Base-by-base conservation (phyloP, 495 filamentous ascomycete species). In the Tuber calosporum region DNA sequence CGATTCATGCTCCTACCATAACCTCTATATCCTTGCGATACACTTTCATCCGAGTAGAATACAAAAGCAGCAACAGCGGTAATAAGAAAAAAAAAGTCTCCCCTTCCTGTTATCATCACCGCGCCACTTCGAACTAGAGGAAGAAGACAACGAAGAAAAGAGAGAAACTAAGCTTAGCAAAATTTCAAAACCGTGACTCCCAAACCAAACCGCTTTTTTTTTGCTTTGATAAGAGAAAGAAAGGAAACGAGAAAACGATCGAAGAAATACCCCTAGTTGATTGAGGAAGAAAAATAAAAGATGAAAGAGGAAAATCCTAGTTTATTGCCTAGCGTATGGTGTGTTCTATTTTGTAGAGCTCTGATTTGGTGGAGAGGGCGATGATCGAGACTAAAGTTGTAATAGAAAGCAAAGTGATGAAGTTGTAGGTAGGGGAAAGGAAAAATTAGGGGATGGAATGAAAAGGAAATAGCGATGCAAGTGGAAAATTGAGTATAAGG, bases 141-240 rank as follows among this genome's bases (percentile, higher is more conserved):
- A 62, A 62, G 15, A 62, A 62, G 15, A n/a, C n/a, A 62, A 34
- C 1, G 26, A 26, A 13, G 13, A 34, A 30, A 34, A 34, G 4
- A 62, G 5, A 34, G 53, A 62, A 58, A 62, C 30, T 26, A 62
- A 62, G 13, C 26, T 34, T 34, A 62, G 53, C 11, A 62, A 62
- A 62, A 62, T 62, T 62, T 26, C 53, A 62, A 62, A 62, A 62
- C 53, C 53, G 53, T 62, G 53, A 62, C 53, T 62, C 53, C 53
- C 53, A 62, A 34, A 26, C 53, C 53, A 62, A 62, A 62, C 53
- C 53, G 34, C 53, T 26, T 62, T 62, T 62, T 62, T 62, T 62
- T 62, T 62, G 53, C 34, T 62, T 62, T 62, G 26, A 62, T 30
- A 34, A 62, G 8, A 48, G 7, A 30, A 30, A 30, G 6, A 26